Base-by-base conservation (phyloP, 345 rosid genomes). In the Eucalyptus microcorys region DNA sequence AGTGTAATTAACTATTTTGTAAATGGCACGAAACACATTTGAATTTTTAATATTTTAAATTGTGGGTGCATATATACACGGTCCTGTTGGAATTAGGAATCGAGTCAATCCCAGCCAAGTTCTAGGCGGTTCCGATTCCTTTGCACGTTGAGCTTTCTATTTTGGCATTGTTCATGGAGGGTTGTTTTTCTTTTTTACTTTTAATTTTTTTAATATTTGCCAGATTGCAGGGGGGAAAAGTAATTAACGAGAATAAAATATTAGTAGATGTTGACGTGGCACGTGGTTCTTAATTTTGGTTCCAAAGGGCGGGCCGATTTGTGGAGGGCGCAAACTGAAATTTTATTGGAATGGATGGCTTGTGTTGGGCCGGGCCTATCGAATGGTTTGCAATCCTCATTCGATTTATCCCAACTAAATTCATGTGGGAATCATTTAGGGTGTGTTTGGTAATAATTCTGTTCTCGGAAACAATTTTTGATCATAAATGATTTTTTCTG, bases 51-150 rank as follows among this genome's bases (percentile, higher is more conserved):
- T 10, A 4, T 55, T 55, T 21, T 55, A 24, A 55, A 55, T 55
- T 8, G 59, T 55, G 59, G 11, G 11, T 22, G 11, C 59, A 53
- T 10, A 14, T 1, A 21, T 4, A 22, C 57, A 53, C 59, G 6
- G 13, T 4, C 27, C 0, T 8, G 0, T 55, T 24, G 1, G 5
- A 55, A 55, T 10, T 0, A 0, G 6, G 3, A 24, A 55, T 22
- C 0, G 1, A 0, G 24, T 22, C 6, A 24, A 24, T 55, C 6
- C 5, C 3, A 6, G 13, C 24, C 6, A 19, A 52, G 24, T 52
- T 52, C 10, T 52, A 52, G 9, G 8, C 2, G 7, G 2, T 7
- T 52, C 2, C 2, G 4, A 52, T 52, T 52, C 2, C 10, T 52
- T 52, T 52, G 4, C 57, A 24, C 3, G 5, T 24, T 24, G 61